Evolutionary conservation across 2,329 filamentous ascomycete genomes (phyloP), one percentile per base, ranked within the genome.

Genomic region (Amauroascus verrucosus): DNA sequence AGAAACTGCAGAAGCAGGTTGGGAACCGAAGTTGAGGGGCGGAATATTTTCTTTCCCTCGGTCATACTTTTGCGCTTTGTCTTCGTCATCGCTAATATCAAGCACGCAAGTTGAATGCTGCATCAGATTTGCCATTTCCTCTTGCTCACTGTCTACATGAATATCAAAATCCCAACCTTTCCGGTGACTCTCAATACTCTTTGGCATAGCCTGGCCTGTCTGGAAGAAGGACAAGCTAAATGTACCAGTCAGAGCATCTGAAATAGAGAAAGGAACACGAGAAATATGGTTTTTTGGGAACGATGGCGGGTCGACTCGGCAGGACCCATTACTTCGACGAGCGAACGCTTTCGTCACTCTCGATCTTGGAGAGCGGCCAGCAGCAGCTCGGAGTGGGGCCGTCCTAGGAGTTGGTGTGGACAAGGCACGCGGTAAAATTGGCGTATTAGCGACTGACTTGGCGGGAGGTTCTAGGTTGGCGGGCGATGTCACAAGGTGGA

Each of bases 21-120:
- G 61, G 63, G 85, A 78, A 26, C 79, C 81, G 37, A 85, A 68
- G 44, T 86, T 82, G 9, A 65, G 66, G 1, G 91, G 91, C 3
- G 91, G 86, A 16, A 95, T 82, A 65, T 98, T 98, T 74, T 98
- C 91, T 75, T 98, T 98, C 63, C 88, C 86, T 30, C 81, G 77
- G 44, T 80, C 78, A 59, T 86, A 79, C 30, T 67, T 64, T 54
- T 72, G 75, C 75, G 64, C 76, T 77, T 59, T 77, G 70, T 64
- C 79, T 66, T 95, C 90, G 62, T 95, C 90, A 20, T 88, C 90
- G 60, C 83, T 88, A 63, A 97, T 88, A 65, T 97, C 91, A 2
- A 97, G 78, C 0, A 85, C 83, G 58, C 85, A 84, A 6, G 91
- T 91, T 53, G 85, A 85, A 73, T 96, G 91, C 70, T 96, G 87